Evolutionary conservation across 805 yeast species (phyloP).

Genomic region (Metschnikowia cubensis): DNA sequence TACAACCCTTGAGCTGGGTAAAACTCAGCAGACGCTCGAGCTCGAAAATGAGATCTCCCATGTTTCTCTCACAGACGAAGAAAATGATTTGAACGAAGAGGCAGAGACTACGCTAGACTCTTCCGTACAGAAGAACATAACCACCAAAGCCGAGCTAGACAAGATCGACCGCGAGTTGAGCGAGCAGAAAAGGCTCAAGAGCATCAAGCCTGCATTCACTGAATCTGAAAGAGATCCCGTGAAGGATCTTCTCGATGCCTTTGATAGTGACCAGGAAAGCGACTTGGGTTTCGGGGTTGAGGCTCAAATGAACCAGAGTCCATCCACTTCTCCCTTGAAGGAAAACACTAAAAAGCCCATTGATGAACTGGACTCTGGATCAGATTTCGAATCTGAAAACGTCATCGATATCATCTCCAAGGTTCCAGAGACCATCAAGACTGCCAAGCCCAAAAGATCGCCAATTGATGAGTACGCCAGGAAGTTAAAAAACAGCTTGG

Average conservation of each 20-base stretch:
- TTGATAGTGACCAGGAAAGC: conserved; percentile 22
- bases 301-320: conserved; percentile 22
- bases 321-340: conserved; percentile 30
- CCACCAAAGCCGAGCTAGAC: conserved; percentile 26
- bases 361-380: conserved; percentile 7
- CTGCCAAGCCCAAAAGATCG: conserved; percentile 7
- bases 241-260: conserved; percentile 31
- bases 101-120: conserved; percentile 22
- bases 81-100: conserved; percentile 29
- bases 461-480: conserved; percentile 38
- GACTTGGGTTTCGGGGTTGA: conserved; percentile 5
- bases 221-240: conserved; percentile 25
- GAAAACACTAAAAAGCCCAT: background rate
- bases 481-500: conserved; percentile 24
- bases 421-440: conserved; percentile 1
- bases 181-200: conserved; percentile 29
- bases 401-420: conserved; percentile 11
- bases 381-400: conserved; percentile 10
- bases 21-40: conserved; percentile 8
- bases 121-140: conserved; percentile 15
- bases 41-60: conserved; percentile 32
- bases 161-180: conserved; percentile 32
- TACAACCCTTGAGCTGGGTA: background rate
- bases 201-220: conserved; percentile 30
- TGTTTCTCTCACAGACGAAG: conserved; percentile 38